Percentiles rank a stretch among this genome's conserved stretches.
phyloP scores from a whole-genome alignment of 139 green algal species.

The Tetraselmis striata region DNA sequence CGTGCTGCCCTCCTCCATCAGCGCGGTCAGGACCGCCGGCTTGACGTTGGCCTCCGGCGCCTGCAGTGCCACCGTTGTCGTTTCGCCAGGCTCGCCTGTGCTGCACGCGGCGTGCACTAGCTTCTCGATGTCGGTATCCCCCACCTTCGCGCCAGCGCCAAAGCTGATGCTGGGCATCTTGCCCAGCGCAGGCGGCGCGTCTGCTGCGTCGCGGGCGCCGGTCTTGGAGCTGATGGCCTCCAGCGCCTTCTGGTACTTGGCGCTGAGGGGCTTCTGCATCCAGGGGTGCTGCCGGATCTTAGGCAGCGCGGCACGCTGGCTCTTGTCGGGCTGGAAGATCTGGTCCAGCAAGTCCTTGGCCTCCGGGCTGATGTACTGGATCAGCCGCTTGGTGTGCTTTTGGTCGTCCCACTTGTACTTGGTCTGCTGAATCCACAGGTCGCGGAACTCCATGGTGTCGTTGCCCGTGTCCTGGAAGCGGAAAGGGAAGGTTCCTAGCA shows the following conservation, averaged over 20 bases:
- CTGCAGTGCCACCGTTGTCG: background rate
- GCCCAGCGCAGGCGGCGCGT: background rate
- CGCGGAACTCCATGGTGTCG: constrained; percentile 4
- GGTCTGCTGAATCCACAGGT: background rate
- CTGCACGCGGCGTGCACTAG: background rate
- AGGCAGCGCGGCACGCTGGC: background rate
- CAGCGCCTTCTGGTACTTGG: background rate
- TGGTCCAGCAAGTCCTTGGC: background rate
- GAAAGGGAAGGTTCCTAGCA: constrained; percentile 31
- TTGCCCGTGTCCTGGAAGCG: constrained; percentile 15
- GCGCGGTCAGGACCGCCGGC: background rate
- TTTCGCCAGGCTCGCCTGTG: background rate
- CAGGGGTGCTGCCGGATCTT: background rate
- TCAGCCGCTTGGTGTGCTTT: background rate
- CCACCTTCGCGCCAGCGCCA: background rate
- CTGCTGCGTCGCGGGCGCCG: background rate
- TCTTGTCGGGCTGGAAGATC: background rate
- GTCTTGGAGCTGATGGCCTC: background rate
- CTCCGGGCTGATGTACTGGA: background rate
- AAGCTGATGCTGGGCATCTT: background rate
- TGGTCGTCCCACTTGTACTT: background rate
- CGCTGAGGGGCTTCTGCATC: background rate
- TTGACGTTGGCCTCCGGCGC: background rate
- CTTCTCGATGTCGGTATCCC: background rate
- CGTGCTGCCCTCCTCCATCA: background rate